These are phyloP conservation scores for Fraxinus platypoda DNA, from an alignment of 305 asterid species.

Conservation along the genomic window DNA sequence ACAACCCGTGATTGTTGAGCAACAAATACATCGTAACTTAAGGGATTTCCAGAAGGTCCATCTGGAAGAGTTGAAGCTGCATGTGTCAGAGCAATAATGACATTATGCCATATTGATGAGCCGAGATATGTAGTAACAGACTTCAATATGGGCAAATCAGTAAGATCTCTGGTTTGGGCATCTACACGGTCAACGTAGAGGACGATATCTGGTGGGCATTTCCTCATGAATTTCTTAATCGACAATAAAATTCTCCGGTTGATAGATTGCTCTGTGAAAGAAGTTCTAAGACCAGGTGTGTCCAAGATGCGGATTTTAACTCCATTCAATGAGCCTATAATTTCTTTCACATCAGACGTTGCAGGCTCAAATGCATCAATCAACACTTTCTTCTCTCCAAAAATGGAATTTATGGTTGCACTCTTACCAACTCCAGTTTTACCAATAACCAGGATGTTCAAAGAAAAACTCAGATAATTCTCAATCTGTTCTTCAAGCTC, in stretches of 20 bases:
- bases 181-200: slow-evolving; percentile 82
- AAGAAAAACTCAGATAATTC: slow-evolving; percentile 30
- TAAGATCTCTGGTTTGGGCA: slow-evolving; percentile 35
- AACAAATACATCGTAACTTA: slow-evolving; percentile 46
- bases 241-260: slow-evolving; percentile 52
- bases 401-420: slow-evolving; percentile 83
- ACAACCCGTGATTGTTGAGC: slow-evolving; percentile 40
- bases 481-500: slow-evolving; percentile 43
- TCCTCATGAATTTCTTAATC: slow-evolving; percentile 55
- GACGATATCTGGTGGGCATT: slow-evolving; percentile 65
- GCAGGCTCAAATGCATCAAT: slow-evolving; percentile 68
- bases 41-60: slow-evolving; percentile 51
- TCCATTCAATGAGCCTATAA: slow-evolving; percentile 46
- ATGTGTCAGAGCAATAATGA: slow-evolving; percentile 68
- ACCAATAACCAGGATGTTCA: slow-evolving; percentile 69
- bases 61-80: slow-evolving; percentile 67
- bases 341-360: slow-evolving; percentile 52
- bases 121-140: slow-evolving; percentile 58
- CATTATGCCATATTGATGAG: slow-evolving; percentile 62
- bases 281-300: slow-evolving; percentile 79
- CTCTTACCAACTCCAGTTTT: slow-evolving; percentile 96
- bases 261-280: slow-evolving; percentile 42
- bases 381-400: slow-evolving; percentile 48
- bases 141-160: slow-evolving; percentile 59
- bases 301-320: slow-evolving; percentile 61